Conservation (phyloP, 2,329 filamentous ascomycete genomes). For the Penicillium sp. region DNA sequence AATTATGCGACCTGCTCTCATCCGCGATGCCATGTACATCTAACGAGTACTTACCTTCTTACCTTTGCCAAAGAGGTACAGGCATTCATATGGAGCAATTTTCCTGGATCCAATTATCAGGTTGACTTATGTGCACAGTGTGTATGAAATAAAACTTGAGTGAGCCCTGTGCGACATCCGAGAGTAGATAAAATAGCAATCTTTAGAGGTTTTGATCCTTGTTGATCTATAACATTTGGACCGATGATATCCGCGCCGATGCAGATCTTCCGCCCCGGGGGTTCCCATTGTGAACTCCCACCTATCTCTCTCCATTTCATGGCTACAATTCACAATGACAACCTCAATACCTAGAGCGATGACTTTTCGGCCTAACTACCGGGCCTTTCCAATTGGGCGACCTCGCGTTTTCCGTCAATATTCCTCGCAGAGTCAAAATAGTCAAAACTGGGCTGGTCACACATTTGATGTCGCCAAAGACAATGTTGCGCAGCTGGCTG, state of each 20-base stretch:
- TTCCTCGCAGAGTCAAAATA: conserved; percentile 20
- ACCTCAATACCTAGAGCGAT: conserved; percentile 8
- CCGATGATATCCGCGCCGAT: conserved; percentile 19
- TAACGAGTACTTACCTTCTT: conserved; percentile 1
- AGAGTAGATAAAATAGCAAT: neutral
- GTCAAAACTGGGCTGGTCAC: conserved; percentile 41
- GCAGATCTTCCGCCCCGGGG: conserved; percentile 15
- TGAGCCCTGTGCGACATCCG: neutral
- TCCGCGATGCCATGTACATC: conserved; percentile 12
- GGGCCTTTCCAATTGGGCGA: neutral
- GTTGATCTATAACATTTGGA: neutral
- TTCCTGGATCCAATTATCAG: neutral
- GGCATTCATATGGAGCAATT: neutral
- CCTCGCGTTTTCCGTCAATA: conserved; percentile 11
- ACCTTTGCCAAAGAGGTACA: conserved; percentile 1
- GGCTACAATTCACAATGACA: conserved; percentile 8
- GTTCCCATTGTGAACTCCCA: conserved; percentile 8
- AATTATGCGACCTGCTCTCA: conserved; percentile 10
- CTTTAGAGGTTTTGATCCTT: neutral
- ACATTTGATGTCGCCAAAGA: conserved; percentile 61
- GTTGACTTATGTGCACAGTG: neutral
- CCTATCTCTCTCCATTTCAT: conserved; percentile 3
- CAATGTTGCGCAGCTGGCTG: conserved; percentile 75
- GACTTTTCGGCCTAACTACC: conserved; percentile 1
- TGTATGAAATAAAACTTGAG: neutral